Evolutionary conservation across 768 basidiomycete genomes (phyloP).

Genomic region (Amylocystis lapponica): DNA sequence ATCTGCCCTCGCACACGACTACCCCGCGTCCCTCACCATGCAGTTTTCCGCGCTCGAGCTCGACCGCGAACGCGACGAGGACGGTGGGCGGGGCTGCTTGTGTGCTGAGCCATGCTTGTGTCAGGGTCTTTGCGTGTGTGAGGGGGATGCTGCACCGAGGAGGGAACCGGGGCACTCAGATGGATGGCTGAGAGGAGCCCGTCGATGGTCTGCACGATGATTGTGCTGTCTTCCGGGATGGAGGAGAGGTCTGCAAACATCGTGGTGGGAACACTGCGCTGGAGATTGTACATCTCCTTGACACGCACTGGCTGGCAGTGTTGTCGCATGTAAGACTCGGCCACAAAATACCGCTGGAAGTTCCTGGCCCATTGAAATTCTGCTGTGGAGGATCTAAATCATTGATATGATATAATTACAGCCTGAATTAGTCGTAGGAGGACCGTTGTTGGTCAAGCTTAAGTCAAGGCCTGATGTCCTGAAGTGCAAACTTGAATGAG

Average conservation of each 20-base stretch:
- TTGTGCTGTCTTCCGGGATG: neutral
- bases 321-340: neutral
- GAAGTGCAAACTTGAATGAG: conserved; percentile 20
- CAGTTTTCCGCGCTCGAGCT: conserved; percentile 18
- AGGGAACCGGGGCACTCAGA: neutral
- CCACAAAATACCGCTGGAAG: conserved; percentile 3
- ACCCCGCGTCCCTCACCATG: conserved; percentile 15
- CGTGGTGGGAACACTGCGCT: neutral
- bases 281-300: neutral
- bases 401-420: no score
- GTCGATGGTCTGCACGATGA: neutral
- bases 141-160: neutral
- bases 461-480: conserved; percentile 10
- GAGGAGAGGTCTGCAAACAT: neutral
- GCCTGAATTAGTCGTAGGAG: no score
- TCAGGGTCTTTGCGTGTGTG: neutral
- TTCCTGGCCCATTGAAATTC: conserved; percentile 11
- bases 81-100: neutral
- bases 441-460: no score
- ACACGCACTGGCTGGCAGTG: neutral
- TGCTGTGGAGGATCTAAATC: no score
- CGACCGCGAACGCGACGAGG: conserved; percentile 19
- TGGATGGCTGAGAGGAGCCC: neutral
- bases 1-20: neutral
- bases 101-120: neutral